Base-by-base conservation (phyloP, 345 rosid genomes). In the Garcia nutans region DNA sequence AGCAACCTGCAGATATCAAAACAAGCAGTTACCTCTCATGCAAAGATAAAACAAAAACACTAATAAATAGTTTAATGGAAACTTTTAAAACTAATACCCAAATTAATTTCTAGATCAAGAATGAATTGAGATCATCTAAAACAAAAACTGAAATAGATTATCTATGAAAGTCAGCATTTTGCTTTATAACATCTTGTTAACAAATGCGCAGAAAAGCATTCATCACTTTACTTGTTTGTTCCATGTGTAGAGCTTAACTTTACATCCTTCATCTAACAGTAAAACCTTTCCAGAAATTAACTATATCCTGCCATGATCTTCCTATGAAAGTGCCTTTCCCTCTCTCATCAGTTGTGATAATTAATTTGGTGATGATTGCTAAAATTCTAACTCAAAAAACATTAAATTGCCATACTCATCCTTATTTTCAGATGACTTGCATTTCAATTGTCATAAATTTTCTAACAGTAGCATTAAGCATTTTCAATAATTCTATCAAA, bases 1-100 rank as follows among this genome's bases (percentile, higher is more conserved):
- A 23, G 98, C 99, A 77, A 94, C 89, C 99, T 96, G 91, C 88
- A 87, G 68, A 75, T 68, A 71, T 45, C 66, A 79, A 76, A 69
- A 45, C 11, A 59, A 19, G n/a, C 59, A 58, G 50, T 74, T 31
- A 70, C 4, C 23, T 2, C 23, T 17, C 9, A 15, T 9, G 65
- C 66, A 63, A 37, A 61, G 15, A 50, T 37, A 22, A 24, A 59
- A 28, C 24, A 26, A 72, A 6, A 33, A 33, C 17, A 17, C 47
- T 23, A 16, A 28, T 10, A 56, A 12, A 31, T 5, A 37, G 20
- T 19, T 63, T 4, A 26, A 73, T 50, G 1, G n/a, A 76, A 47
- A 37, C 5, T 37, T 37, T 9, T 8, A 17, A 61, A 63, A 17
- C 44, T 67, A 50, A 10, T 31, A 3, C 24, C 49, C 5, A 45